Conservation (phyloP, 2,329 filamentous ascomycete species). For the Aspergillus fumigatus region DNA sequence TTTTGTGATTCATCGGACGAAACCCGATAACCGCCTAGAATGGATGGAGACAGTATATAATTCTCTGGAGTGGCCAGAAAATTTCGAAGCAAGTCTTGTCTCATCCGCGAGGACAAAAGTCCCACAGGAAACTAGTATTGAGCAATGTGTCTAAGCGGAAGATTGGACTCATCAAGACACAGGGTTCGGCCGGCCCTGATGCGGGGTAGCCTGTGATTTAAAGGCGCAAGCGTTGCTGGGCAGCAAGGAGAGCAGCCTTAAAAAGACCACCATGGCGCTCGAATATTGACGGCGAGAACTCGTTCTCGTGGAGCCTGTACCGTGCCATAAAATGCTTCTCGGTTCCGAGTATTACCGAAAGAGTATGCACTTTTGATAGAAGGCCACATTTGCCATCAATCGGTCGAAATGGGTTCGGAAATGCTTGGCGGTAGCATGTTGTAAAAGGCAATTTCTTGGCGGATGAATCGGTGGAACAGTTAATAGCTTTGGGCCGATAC, state of each 20-base stretch:
- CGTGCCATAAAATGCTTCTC: constrained; percentile 7
- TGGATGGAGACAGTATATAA: not conserved
- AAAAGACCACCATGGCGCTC: constrained; percentile 8
- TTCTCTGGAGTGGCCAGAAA: not conserved
- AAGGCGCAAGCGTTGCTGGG: constrained; percentile 6
- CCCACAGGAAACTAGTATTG: not conserved
- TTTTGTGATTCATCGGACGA: not conserved
- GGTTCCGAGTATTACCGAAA: constrained; percentile 2
- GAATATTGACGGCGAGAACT: constrained; percentile 6
- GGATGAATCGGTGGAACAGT: constrained; percentile 11
- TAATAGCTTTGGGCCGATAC: constrained; percentile 46
- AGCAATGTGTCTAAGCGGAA: not conserved
- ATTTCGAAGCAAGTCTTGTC: not conserved
- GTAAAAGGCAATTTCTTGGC: constrained; percentile 17
- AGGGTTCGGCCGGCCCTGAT: constrained; percentile 2
- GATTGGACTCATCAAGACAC: constrained; percentile 8
- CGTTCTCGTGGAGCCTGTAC: constrained; percentile 7
- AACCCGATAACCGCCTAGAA: not conserved
- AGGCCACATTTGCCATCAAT: constrained; percentile 7
- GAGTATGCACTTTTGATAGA: constrained; percentile 6
- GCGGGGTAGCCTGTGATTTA: constrained; percentile 6
- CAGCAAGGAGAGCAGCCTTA: constrained; percentile 5
- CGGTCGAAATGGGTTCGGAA: constrained; percentile 5
- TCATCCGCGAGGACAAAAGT: not conserved
- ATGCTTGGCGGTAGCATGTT: constrained; percentile 19